Evolutionary conservation across 2,329 filamentous ascomycete species (phyloP).

Genomic region (Sporothrix curviconia): DNA sequence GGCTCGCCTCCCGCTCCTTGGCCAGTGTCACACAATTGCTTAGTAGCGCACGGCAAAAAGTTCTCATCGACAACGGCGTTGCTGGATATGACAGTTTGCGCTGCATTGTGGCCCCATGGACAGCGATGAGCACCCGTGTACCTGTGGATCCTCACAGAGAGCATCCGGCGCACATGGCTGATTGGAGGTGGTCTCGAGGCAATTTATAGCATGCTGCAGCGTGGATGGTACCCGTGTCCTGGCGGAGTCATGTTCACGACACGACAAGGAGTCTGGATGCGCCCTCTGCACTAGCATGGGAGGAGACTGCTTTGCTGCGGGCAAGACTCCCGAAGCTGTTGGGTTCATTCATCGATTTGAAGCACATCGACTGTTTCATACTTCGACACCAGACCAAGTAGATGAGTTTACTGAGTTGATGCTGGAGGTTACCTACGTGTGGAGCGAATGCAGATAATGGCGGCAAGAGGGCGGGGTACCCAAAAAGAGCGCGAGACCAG

Average conservation of each 20-base stretch:
- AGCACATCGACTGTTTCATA: slow-evolving; percentile 9
- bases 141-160: slow-evolving; percentile 29
- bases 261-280: slow-evolving; percentile 25
- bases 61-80: background rate
- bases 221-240: slow-evolving; percentile 20
- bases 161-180: slow-evolving; percentile 26
- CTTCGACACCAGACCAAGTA: slow-evolving; percentile 14
- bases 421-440: slow-evolving; percentile 15
- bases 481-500: too few species aligned
- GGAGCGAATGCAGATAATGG: slow-evolving; percentile 18
- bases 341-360: slow-evolving; percentile 16
- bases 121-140: slow-evolving; percentile 17
- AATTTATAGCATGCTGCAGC: slow-evolving; percentile 22
- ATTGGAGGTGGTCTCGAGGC: slow-evolving; percentile 18
- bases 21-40: slow-evolving; percentile 1
- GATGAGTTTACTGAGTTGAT: slow-evolving; percentile 19
- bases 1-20: slow-evolving; percentile 22
- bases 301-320: background rate
- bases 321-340: background rate
- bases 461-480: background rate
- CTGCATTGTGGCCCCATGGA: background rate
- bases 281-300: slow-evolving; percentile 21
- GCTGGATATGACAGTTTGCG: slow-evolving; percentile 3
- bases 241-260: slow-evolving; percentile 24
- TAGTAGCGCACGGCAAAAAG: background rate